Base-by-base conservation (phyloP, 2,329 filamentous ascomycete species). In the Ophiosphaerella korrae region DNA sequence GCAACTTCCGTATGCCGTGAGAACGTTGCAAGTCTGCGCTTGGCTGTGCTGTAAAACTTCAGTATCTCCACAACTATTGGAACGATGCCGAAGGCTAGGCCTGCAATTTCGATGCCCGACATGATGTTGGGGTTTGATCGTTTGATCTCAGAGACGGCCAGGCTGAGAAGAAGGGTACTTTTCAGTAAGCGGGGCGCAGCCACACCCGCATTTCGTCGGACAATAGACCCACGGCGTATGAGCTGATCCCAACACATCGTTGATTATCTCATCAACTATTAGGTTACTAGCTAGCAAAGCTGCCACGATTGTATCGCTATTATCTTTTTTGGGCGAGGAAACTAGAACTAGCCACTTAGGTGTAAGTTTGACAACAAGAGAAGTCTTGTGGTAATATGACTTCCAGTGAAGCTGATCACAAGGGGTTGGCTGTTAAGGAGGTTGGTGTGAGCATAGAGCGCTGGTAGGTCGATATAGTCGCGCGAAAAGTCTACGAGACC, bases 11-110 rank as follows among this genome's bases (percentile, higher is more conserved):
- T 24, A 26, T 53, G 35, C 12, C 39, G 31, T 24, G 35, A 23
- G 42, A 56, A 56, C 11, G 45, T 47, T n/a, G 12, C 31, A 13
- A 56, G 16, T 23, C 50, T 40, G 32, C 42, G 11, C 39, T 49
- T 50, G 2, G 45, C 41, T 23, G 38, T 32, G 9, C 45, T 34
- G 33, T 53, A 56, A 13, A 39, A 42, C 42, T 56, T 53, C 18
- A 56, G 33, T 23, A 53, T 53, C 35, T 56, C 45, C 8, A 53
- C 44, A 14, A 57, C 37, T 11, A 57, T 44, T 16, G 53, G 50
- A 16, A 57, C 39, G 4, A 57, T 26, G 18, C 53, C 53, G 24
- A 57, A 31, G 8, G 24, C 43, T 5, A 57, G 32, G n/a, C 50
- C 53, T 21, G 49, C 53, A 29, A 51, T 31, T 24, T 57, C 53